Evolutionary conservation across 2,329 filamentous ascomycete genomes (phyloP).

Genomic region (Trichoderma pleuroti): DNA sequence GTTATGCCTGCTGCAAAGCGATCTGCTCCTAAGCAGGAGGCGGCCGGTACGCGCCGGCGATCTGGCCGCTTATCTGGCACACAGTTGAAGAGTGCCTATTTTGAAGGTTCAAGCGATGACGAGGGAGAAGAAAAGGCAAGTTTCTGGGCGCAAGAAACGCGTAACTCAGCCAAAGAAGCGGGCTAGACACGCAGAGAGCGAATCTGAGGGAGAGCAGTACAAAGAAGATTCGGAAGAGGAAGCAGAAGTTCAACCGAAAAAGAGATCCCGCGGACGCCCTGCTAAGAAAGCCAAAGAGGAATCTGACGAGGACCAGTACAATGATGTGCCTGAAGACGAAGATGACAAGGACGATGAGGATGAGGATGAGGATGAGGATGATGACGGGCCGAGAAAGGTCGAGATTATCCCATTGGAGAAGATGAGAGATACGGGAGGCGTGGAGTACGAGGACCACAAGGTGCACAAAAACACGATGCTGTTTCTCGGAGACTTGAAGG

Average conservation of each 20-base stretch:
- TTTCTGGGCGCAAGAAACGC: constrained; percentile 22
- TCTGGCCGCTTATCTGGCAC: constrained; percentile 46
- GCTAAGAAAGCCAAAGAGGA: constrained; percentile 23
- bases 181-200: constrained; percentile 21
- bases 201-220: constrained; percentile 24
- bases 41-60: constrained; percentile 39
- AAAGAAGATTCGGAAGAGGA: constrained; percentile 23
- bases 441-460: constrained; percentile 49
- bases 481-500: constrained; percentile 57
- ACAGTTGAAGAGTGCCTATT: constrained; percentile 50
- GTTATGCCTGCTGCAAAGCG: constrained; percentile 42
- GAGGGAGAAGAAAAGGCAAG: constrained; percentile 17
- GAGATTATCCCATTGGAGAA: constrained; percentile 36
- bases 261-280: constrained; percentile 23
- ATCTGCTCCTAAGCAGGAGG: constrained; percentile 29
- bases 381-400: constrained; percentile 35
- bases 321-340: constrained; percentile 25
- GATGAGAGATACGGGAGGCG: constrained; percentile 33
- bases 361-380: constrained; percentile 38
- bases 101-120: constrained; percentile 38
- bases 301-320: constrained; percentile 25
- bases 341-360: constrained; percentile 27
- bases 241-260: constrained; percentile 29
- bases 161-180: constrained; percentile 27
- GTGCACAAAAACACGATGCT: constrained; percentile 56